Evolutionary conservation across 2,329 filamentous ascomycete genomes (phyloP), one percentile per base, ranked within the genome.

Genomic region (Thelonectria blattea): DNA sequence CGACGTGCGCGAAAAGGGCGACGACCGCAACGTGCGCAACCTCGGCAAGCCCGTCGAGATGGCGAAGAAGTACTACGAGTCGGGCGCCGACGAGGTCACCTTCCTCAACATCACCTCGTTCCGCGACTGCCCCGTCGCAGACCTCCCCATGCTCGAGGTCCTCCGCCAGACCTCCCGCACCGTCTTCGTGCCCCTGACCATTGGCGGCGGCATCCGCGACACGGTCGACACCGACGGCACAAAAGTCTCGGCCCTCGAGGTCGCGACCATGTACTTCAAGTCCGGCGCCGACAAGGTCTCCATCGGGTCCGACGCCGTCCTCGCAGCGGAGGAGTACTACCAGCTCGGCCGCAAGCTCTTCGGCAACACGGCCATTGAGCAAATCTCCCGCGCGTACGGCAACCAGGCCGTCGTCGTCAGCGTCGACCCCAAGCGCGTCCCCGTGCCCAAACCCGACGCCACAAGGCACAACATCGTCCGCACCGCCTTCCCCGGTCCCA

Each of bases 31-130:
- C 67, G 93, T 99, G 37, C 88, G 95, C 65, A 99, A 99, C 76
- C 84, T 99, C 3, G 95, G 95, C 66, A 99, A 99, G 78, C 95
- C 95, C 2, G 93, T 99, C 50, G 93, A 97, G 66, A 91, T 99
- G 86, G 95, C 95, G 9, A 88, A 87, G 77, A 88, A 87, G 71
- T 99, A 99, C 82, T 99, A 98, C 81, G 90, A 96, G 72, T 92
- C 97, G 78, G 95, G 95, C 61, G 93, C 95, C 12, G 95, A 99
- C 77, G 95, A 99, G 78, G 86, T 99, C 57, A 97, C 94, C 1
- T 99, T 99, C 77, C 84, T 99, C 68, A 99, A 99, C 83, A 99
- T 99, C 73, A 99, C 94, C 1, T 95, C 91, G 18, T 99, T 99
- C 85, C 89, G 95, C 63, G 95, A 98, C 80, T 96, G 93, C 66